phyloP scores from a whole-genome alignment of 179 eudicot genomes.

The Drosera spatulata region DNA sequence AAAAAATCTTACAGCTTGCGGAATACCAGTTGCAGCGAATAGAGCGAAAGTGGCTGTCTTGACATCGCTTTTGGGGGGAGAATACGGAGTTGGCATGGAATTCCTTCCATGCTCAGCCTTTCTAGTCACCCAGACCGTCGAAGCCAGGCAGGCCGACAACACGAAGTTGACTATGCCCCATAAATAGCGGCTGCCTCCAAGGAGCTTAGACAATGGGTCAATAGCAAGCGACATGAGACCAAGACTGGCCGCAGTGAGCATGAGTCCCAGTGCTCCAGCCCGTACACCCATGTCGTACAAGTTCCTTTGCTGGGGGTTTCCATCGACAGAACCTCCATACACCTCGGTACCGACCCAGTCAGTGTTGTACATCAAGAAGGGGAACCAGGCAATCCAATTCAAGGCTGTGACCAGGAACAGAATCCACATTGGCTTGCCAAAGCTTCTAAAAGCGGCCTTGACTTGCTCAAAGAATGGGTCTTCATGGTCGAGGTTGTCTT shows the following conservation, averaged over 20 bases:
- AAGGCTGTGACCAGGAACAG: no score
- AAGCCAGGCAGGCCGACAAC: conserved; percentile 16
- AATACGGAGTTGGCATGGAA: not conserved
- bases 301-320: not conserved
- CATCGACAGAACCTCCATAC: conserved; percentile 23
- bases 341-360: conserved; percentile 38
- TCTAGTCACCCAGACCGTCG: conserved; percentile 28
- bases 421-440: no score
- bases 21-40: conserved; percentile 24
- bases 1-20: conserved; percentile 23
- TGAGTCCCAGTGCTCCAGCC: conserved; percentile 10
- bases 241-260: conserved; percentile 19
- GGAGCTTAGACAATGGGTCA: no score
- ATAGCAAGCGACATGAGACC: conserved; percentile 20
- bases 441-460: no score
- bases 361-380: conserved; percentile 10
- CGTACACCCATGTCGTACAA: no score
- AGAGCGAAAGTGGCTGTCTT: conserved; percentile 19
- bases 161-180: conserved; percentile 31
- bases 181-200: conserved; percentile 9
- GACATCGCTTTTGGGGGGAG: conserved; percentile 12
- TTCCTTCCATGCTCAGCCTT: conserved; percentile 17
- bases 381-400: no score
- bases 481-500: no score
- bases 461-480: no score